phyloP scores from a whole-genome alignment of 164 flowering plant species.

The Piper longum region DNA sequence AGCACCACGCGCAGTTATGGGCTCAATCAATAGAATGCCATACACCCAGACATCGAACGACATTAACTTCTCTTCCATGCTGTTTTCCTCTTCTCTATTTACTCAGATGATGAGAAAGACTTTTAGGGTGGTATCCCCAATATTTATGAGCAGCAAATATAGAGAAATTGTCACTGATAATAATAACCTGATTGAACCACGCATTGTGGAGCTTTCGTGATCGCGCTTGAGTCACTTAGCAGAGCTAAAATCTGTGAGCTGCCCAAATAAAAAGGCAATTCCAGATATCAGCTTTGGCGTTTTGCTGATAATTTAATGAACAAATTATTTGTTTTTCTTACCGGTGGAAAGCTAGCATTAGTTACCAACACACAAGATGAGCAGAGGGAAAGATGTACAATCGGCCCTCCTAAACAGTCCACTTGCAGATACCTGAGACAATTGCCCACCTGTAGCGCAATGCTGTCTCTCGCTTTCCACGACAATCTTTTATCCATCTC shows the following conservation, averaged over 20 bases:
- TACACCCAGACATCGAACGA: conserved; percentile 23
- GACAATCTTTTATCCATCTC: conserved; percentile 21
- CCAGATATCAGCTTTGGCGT: not conserved
- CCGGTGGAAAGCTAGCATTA: conserved; percentile 17
- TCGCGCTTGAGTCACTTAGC: conserved; percentile 22
- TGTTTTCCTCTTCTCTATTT: conserved; percentile 9
- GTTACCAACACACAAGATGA: conserved; percentile 16
- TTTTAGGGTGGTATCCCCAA: not conserved
- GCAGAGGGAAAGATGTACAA: conserved; percentile 20
- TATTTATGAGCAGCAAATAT: not conserved
- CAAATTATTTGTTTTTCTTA: conserved; percentile 5
- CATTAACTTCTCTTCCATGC: conserved; percentile 11
- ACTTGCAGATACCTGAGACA: conserved; percentile 41
- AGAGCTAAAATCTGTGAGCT: conserved; percentile 22
- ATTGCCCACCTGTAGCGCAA: conserved; percentile 25
- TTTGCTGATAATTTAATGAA: not conserved
- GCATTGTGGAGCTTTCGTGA: conserved; percentile 2
- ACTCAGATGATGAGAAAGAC: not conserved
- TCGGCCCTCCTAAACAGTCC: conserved; percentile 31
- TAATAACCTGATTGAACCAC: conserved; percentile 11
- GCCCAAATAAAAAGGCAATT: not conserved
- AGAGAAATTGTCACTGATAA: not conserved
- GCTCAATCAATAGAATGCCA: conserved; percentile 32
- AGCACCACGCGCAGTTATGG: conserved; percentile 23
- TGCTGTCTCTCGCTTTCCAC: conserved; percentile 27